Evolutionary conservation across 75 land plant genomes (phyloP).

Genomic region (Cupressus sempervirens): DNA sequence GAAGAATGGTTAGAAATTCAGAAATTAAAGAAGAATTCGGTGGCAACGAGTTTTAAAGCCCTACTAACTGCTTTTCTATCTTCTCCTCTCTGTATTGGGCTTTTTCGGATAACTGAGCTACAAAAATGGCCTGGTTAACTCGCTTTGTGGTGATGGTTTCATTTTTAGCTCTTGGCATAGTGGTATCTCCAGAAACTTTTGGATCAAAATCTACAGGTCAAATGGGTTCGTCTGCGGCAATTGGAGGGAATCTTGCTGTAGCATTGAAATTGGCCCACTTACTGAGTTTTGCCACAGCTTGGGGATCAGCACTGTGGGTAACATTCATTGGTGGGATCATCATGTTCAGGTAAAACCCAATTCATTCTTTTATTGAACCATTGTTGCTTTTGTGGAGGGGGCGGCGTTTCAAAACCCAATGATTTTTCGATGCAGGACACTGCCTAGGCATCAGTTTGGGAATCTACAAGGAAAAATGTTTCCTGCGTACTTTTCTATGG

Average conservation of each 20-base stretch:
- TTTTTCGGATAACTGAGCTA: background rate
- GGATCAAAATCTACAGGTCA: constrained; percentile 20
- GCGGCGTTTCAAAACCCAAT: background rate
- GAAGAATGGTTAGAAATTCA: background rate
- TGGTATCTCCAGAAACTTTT: constrained; percentile 52
- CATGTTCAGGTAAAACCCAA: constrained; percentile 71
- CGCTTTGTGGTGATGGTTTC: constrained; percentile 40
- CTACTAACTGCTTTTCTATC: background rate
- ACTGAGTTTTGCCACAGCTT: constrained; percentile 79
- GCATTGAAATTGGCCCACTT: constrained; percentile 60
- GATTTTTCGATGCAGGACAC: constrained; percentile 42
- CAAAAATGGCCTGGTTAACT: constrained; percentile 50
- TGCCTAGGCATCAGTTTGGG: constrained; percentile 95
- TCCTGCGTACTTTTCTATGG: constrained; percentile 78
- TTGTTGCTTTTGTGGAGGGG: background rate
- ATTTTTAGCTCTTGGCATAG: constrained; percentile 51
- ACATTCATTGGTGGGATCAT: constrained; percentile 97
- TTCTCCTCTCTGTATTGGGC: background rate
- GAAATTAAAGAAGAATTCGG: no score
- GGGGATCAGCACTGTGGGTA: constrained; percentile 89
- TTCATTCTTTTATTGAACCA: background rate
- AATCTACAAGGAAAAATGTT: constrained; percentile 94
- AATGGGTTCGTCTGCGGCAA: background rate
- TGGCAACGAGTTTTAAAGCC: background rate
- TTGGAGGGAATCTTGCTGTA: constrained; percentile 4